Evolutionary conservation across 169 alveolate species (phyloP), one percentile per base, ranked within the genome.

Genomic region (Eimeria praecox): DNA sequence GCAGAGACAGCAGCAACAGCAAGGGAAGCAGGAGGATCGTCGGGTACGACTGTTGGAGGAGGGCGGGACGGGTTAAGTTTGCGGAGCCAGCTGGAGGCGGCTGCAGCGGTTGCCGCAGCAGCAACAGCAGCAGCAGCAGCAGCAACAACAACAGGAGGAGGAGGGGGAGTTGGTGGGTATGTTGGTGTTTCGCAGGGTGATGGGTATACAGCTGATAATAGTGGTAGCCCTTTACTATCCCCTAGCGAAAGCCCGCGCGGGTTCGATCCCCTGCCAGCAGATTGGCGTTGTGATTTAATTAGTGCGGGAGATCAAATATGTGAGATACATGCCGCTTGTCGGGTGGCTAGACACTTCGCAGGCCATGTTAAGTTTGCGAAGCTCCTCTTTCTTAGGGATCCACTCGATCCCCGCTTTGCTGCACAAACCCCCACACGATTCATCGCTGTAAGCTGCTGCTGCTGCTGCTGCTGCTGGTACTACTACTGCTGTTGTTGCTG

Each of bases 271-370:
- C 77, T 80, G 20, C 91, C 93, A 0, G 52, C 38, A 20, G 78
- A 90, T 38, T 52, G 93, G 54, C 54, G 94, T 18, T 80, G 95
- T 77, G 97, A 96, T 71, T 42, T 96, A 27, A 64, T 96, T 30
- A 92, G 96, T 80, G 97, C 96, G 18, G 97, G 97, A 38, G 97
- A 96, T 85, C 97, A 96, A 75, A 94, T 95, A n/a, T 96, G 97
- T 86, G 97, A 96, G 87, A 96, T 96, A 77, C 91, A 94, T 42
- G 97, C 97, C 40, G 97, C 97, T 18, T 96, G 97, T 22, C 80
- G 94, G 33, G 94, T 87, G 64, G 94, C 94, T 22, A 40, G 89
- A 40, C 94, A 87, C 83, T 69, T 59, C 27, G 82, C 94, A 16
- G 94, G 94, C 22, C 83, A 59, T 3, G 66, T 87, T 44, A 66